Conservation (phyloP, 2,329 filamentous ascomycete genomes). For the Fusarium compactum region DNA sequence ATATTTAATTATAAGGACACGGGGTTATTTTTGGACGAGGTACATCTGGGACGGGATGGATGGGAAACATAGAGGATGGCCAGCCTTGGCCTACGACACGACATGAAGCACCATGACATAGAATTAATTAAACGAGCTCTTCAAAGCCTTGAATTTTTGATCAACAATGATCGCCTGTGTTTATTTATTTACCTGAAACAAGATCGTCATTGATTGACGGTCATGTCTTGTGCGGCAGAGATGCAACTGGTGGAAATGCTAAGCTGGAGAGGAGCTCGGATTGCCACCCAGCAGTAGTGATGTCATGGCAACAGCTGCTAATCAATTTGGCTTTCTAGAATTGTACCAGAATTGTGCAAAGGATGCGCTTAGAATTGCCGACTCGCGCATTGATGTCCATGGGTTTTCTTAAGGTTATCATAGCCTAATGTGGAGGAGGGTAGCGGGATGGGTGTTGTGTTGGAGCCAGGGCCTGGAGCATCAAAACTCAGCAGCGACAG, state of each 20-base stretch:
- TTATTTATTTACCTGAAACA: constrained; percentile 3
- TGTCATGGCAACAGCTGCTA: neutral
- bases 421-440: neutral
- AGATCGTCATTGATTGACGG: neutral
- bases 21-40: neutral
- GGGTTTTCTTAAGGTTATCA: neutral
- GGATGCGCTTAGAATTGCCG: neutral
- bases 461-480: too few relatives aligned
- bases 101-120: constrained; percentile 20
- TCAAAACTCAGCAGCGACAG: too few relatives aligned
- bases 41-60: neutral
- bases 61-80: constrained; percentile 8
- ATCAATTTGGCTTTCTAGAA: neutral
- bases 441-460: too few relatives aligned
- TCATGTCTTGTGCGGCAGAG: neutral
- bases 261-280: neutral
- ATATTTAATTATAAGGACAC: constrained; percentile 8
- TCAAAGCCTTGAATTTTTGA: neutral
- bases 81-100: constrained; percentile 1
- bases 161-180: neutral
- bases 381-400: neutral
- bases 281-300: neutral
- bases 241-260: neutral
- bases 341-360: neutral
- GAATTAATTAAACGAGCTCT: constrained; percentile 6